Percentiles rank a stretch among this genome's conserved stretches.
phyloP scores from a whole-genome alignment of 2,329 filamentous ascomycete species.

The Ilyonectria robusta region DNA sequence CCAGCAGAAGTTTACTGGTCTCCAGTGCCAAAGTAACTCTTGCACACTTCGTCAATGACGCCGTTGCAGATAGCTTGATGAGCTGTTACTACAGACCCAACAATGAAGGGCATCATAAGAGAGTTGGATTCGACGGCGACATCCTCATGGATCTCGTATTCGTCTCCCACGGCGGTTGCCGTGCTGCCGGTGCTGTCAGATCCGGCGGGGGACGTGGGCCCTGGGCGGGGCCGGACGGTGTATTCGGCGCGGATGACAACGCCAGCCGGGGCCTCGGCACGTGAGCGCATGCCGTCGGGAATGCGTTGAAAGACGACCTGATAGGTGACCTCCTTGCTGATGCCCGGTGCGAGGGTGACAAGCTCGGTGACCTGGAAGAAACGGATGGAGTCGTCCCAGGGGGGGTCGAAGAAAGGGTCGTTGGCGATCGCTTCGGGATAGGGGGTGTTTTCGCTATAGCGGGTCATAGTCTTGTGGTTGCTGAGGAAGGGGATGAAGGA shows the following conservation, averaged over 20 bases:
- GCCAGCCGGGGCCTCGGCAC: slow-evolving; percentile 59
- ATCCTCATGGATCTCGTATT: slow-evolving; percentile 53
- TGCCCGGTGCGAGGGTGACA: slow-evolving; percentile 56
- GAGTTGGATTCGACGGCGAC: slow-evolving; percentile 52
- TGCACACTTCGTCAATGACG: slow-evolving; percentile 50
- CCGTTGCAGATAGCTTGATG: slow-evolving; percentile 51
- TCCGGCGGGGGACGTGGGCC: slow-evolving; percentile 43
- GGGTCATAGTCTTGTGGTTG: slow-evolving; percentile 56
- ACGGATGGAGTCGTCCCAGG: slow-evolving; percentile 54
- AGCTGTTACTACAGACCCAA: slow-evolving; percentile 46
- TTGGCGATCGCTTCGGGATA: slow-evolving; percentile 52
- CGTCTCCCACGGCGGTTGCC: slow-evolving; percentile 44
- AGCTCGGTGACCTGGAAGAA: slow-evolving; percentile 51
- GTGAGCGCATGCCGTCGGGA: slow-evolving; percentile 57
- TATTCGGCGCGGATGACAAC: slow-evolving; percentile 60
- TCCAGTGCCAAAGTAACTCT: slow-evolving; percentile 42
- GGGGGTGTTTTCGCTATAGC: slow-evolving; percentile 54
- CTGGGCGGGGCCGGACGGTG: slow-evolving; percentile 45
- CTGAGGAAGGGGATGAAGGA: slow-evolving; percentile 58
- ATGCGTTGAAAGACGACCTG: slow-evolving; percentile 61
- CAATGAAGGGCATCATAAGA: slow-evolving; percentile 55
- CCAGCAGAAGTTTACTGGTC: not conserved
- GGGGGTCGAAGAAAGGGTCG: slow-evolving; percentile 60
- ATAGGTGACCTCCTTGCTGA: slow-evolving; percentile 58
- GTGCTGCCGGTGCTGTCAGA: slow-evolving; percentile 48